Evolutionary conservation across 305 asterid genomes (phyloP).

Genomic region (Fraxinus sp.): DNA sequence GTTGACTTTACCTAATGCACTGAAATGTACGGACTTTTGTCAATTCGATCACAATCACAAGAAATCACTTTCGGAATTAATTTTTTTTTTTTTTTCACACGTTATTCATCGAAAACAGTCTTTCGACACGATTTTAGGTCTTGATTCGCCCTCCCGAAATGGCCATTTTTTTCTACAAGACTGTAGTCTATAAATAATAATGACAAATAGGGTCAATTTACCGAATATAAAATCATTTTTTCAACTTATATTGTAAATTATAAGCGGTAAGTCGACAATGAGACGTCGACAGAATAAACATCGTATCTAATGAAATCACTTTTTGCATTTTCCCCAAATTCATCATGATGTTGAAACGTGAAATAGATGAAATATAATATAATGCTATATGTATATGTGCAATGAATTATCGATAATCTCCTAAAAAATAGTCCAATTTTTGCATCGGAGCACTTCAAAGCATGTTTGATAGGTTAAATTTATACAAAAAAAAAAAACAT

Average conservation of each 20-base stretch:
- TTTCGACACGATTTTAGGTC: neutral
- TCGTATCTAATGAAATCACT: neutral
- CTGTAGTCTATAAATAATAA: neutral
- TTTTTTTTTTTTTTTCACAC: neutral
- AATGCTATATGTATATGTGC: neutral
- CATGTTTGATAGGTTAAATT: neutral
- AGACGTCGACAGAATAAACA: neutral
- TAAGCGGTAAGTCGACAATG: neutral
- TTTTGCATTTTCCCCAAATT: neutral
- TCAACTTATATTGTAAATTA: no score
- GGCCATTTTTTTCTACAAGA: neutral
- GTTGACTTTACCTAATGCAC: neutral
- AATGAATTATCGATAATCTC: neutral
- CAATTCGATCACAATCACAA: neutral
- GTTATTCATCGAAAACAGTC: neutral
- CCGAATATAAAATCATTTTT: no score
- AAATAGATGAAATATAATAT: neutral
- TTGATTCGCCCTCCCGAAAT: neutral
- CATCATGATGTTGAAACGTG: neutral
- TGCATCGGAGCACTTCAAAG: neutral
- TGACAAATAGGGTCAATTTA: neutral
- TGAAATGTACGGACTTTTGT: neutral
- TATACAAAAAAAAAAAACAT: no score
- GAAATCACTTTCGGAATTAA: neutral
- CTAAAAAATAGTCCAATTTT: neutral